Base-by-base conservation (phyloP, 805 yeast species). In the Cyberlindnera veronae region DNA sequence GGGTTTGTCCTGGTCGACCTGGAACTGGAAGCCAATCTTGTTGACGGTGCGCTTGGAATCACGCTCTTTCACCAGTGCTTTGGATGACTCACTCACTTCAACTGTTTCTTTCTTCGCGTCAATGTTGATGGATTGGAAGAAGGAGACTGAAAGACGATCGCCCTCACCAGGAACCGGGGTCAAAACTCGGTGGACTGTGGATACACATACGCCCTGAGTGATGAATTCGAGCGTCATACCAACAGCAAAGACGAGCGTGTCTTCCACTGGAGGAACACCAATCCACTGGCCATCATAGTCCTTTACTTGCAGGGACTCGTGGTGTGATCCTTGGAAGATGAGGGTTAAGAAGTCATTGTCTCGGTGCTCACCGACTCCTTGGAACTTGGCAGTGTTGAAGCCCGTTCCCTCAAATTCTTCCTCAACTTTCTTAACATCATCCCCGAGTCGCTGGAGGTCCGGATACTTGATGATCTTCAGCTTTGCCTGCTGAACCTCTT, bases 341-440 rank as follows among this genome's bases (percentile, higher is more conserved):
- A 68, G 76, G 0, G 85, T 79, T 21, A 80, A 53, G 51, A 80
- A 66, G 39, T 78, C 84, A 4, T 80, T 74, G 51, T 82, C 89
- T 42, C 84, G 69, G 52, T 81, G 88, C 3, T 84, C 60, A 7
- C 57, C 54, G 16, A 55, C 62, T 14, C 57, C 55, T 49, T 71
- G 76, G 2, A 34, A 17, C 29, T 42, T 36, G 43, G 52, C 60
- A 0, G 76, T 69, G 5, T 64, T 41, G 31, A 69, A 57, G 38
- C 61, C 69, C 0, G 72, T 65, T 35, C 64, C 69, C 22, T 69
- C 49, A 46, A 68, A 73, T 7, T 73, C 74, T 0, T 72, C 66
- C 20, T 60, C 55, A 1, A 73, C 74, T 44, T 64, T 64, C 13
- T 36, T 14, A 3, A 50, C 52, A 13, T 53, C 41, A 6, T 42